Evolutionary conservation across 2,329 filamentous ascomycete genomes (phyloP).

Genomic region (Paraconiothyrium brasiliense): DNA sequence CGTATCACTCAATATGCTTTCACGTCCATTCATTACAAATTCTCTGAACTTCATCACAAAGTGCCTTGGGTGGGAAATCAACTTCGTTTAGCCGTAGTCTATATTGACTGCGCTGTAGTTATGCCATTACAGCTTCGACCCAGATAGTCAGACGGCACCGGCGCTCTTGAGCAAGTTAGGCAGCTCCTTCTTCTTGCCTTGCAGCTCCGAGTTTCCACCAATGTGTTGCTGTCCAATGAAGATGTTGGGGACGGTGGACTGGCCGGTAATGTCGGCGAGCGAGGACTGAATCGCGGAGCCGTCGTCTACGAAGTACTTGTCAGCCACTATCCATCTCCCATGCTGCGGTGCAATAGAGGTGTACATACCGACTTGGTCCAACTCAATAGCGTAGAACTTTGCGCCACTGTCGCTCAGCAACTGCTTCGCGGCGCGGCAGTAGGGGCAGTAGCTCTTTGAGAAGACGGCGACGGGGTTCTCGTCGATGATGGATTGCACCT

Average conservation of each 20-base stretch:
- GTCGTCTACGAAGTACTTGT: slow-evolving; percentile 67
- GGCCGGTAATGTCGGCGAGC: slow-evolving; percentile 79
- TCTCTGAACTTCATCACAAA: too few relatives aligned
- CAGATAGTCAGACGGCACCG: slow-evolving; percentile 64
- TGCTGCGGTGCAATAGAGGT: background rate
- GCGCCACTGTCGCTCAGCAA: slow-evolving; percentile 75
- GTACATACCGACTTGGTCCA: slow-evolving; percentile 81
- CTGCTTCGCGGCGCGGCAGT: slow-evolving; percentile 83
- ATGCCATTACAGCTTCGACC: slow-evolving; percentile 8
- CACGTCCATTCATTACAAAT: background rate
- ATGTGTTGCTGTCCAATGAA: slow-evolving; percentile 93
- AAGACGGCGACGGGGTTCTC: slow-evolving; percentile 93
- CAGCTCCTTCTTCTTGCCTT: slow-evolving; percentile 72
- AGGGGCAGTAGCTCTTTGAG: slow-evolving; percentile 96
- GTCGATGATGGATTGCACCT: slow-evolving; percentile 87
- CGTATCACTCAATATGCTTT: background rate
- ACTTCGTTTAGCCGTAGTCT: background rate
- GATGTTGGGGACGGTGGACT: slow-evolving; percentile 94
- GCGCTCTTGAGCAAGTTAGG: slow-evolving; percentile 70
- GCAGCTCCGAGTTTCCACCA: slow-evolving; percentile 92
- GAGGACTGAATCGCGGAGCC: slow-evolving; percentile 84
- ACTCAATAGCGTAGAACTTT: slow-evolving; percentile 79
- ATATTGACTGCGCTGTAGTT: background rate
- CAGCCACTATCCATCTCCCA: background rate
- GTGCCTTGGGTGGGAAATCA: background rate